phyloP scores from a whole-genome alignment of 768 basidiomycete species.

The Mycena vulgaris region DNA sequence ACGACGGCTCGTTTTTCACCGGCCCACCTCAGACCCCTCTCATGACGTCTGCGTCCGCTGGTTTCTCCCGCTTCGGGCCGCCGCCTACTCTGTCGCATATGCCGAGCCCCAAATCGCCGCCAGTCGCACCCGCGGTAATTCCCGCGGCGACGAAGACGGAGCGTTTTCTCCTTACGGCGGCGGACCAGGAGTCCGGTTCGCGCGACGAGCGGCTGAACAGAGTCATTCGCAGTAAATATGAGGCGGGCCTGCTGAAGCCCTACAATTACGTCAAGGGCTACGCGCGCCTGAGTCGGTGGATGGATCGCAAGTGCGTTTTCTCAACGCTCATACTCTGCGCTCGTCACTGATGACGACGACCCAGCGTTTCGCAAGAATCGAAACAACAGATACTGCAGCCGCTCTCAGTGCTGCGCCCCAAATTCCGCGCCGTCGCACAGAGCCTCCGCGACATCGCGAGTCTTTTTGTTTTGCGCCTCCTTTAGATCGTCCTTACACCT shows the following conservation, averaged over 20 bases:
- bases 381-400: conserved; percentile 94
- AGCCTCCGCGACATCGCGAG: conserved; percentile 86
- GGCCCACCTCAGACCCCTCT: conserved; percentile 66
- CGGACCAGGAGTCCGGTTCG: conserved; percentile 93
- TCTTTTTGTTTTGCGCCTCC: conserved; percentile 22
- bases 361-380: conserved; percentile 90
- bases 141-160: conserved; percentile 88
- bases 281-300: conserved; percentile 91
- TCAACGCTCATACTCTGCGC: background rate
- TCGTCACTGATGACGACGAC: background rate
- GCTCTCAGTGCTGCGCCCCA: conserved; percentile 86
- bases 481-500: conserved; percentile 6
- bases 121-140: conserved; percentile 63
- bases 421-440: conserved; percentile 89
- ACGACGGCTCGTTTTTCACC: conserved; percentile 86
- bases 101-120: conserved; percentile 31
- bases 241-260: conserved; percentile 94
- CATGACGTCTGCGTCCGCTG: conserved; percentile 59
- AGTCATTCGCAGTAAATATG: conserved; percentile 97
- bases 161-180: conserved; percentile 91
- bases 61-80: conserved; percentile 34
- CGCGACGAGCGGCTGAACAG: conserved; percentile 91
- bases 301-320: conserved; percentile 86
- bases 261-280: conserved; percentile 99
- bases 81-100: conserved; percentile 23